Percentiles rank a stretch among this genome's conserved stretches.
These are phyloP conservation scores for Saccharomycopsis fermentans DNA, from an alignment of 805 yeast genomes.

Conservation along the genomic window DNA sequence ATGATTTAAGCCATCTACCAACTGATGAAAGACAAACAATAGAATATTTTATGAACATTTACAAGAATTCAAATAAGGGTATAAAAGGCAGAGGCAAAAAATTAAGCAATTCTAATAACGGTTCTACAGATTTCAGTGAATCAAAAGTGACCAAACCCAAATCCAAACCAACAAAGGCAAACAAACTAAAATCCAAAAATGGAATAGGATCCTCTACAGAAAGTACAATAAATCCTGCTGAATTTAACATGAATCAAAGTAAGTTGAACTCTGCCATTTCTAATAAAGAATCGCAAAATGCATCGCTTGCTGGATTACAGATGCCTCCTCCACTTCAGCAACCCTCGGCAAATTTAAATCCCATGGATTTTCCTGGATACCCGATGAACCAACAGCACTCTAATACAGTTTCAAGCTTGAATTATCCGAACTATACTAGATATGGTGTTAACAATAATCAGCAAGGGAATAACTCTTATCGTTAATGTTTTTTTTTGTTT, in stretches of 20 bases:
- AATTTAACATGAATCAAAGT: neutral
- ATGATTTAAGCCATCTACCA: conserved; percentile 39
- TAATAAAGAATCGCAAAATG: neutral
- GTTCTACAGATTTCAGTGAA: neutral
- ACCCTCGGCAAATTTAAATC: neutral
- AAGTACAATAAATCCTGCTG: neutral
- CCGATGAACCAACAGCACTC: neutral
- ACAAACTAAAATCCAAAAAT: neutral
- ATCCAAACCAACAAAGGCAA: neutral
- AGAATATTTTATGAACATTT: conserved; percentile 68
- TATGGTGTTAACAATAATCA: neutral
- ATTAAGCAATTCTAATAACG: neutral
- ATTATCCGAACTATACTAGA: neutral
- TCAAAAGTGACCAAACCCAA: neutral
- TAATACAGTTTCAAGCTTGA: neutral
- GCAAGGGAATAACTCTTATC: neutral
- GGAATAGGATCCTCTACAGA: neutral
- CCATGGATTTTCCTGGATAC: neutral
- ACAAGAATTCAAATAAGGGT: conserved; percentile 84
- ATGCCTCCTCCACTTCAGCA: neutral
- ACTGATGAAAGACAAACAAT: conserved; percentile 57
- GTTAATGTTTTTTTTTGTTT: neutral
- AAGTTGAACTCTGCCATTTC: neutral
- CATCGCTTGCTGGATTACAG: neutral
- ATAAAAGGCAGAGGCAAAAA: conserved; percentile 81